Base-by-base conservation (phyloP, 495 filamentous ascomycete genomes). In the Neohortaea acidophila region DNA sequence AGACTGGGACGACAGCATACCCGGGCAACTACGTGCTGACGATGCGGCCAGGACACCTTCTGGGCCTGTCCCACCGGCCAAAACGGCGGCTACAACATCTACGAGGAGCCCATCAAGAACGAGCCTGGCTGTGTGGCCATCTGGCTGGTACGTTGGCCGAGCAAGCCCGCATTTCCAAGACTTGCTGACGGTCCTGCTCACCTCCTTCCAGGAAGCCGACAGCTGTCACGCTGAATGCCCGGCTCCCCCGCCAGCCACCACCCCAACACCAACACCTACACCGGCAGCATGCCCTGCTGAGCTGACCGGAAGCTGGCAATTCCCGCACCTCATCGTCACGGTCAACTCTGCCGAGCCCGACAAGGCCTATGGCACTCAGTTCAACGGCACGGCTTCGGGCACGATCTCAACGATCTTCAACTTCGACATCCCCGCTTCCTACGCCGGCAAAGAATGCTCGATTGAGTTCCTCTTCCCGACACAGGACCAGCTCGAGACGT, bases 381-480 rank as follows among this genome's bases (percentile, higher is more conserved):
- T 47, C 45, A 47, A 42, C 36, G 51, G 36, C 43, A 35, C 34
- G 7, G 40, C 24, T 22, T 25, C 11, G 19, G 25, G 20, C 21
- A 30, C 11, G 15, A 34, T 33, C 3, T 32, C 28, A 2, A 28
- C 36, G 14, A 34, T 41, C 34, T 42, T 56, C 52, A 59, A 53
- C 45, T 59, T 59, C 48, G 46, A 59, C 36, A 36, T 59, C 19
- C 52, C 52, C 0, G 8, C 40, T 10, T 35, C 35, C 3, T 33
- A 51, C 26, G 36, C 47, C 21, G 52, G 48, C 20, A 54, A 53
- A 41, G 51, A 48, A 9, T 61, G 58, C 47, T 46, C 44, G 20
- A 37, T 61, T 10, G 37, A 52, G 24, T 59, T 61, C 51, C 27
- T 44, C 18, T 37, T 61, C 30, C 54, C 58, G 4, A 29, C 20